Evolutionary conservation across 2,329 filamentous ascomycete species (phyloP).

Genomic region (Helotiales sp.): DNA sequence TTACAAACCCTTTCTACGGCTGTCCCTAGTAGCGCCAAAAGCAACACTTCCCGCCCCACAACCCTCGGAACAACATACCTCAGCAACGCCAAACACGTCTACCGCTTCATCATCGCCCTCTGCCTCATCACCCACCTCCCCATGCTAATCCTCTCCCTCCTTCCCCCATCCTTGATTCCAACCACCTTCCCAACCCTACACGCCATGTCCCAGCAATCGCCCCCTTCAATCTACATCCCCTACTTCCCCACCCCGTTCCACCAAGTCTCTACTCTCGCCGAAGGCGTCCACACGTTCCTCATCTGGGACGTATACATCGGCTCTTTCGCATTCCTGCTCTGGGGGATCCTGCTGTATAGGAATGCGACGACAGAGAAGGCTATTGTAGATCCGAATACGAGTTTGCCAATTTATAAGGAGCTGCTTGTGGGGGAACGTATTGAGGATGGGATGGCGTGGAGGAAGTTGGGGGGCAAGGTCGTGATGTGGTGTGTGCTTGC

Average conservation of each 20-base stretch:
- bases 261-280: slow-evolving; percentile 32
- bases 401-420: slow-evolving; percentile 28
- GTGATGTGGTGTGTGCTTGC: slow-evolving; percentile 44
- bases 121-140: slow-evolving; percentile 48
- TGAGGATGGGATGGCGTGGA: slow-evolving; percentile 25
- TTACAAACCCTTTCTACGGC: slow-evolving; percentile 26
- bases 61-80: slow-evolving; percentile 34
- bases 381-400: slow-evolving; percentile 26
- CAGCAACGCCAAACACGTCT: slow-evolving; percentile 32
- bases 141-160: slow-evolving; percentile 48
- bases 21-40: slow-evolving; percentile 11
- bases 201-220: slow-evolving; percentile 43
- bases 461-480: slow-evolving; percentile 44
- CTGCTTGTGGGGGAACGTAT: slow-evolving; percentile 33
- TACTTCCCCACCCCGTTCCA: slow-evolving; percentile 42
- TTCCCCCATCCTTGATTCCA: slow-evolving; percentile 45
- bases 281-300: slow-evolving; percentile 52
- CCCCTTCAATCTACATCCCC: slow-evolving; percentile 47
- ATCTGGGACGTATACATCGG: slow-evolving; percentile 56
- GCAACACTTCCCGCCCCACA: slow-evolving; percentile 34
- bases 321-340: slow-evolving; percentile 49
- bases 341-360: slow-evolving; percentile 48
- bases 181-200: slow-evolving; percentile 44
- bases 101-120: slow-evolving; percentile 46
- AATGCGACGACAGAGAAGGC: slow-evolving; percentile 35